Conservation (phyloP, 164 flowering plant species). For the Annona squamosa region DNA sequence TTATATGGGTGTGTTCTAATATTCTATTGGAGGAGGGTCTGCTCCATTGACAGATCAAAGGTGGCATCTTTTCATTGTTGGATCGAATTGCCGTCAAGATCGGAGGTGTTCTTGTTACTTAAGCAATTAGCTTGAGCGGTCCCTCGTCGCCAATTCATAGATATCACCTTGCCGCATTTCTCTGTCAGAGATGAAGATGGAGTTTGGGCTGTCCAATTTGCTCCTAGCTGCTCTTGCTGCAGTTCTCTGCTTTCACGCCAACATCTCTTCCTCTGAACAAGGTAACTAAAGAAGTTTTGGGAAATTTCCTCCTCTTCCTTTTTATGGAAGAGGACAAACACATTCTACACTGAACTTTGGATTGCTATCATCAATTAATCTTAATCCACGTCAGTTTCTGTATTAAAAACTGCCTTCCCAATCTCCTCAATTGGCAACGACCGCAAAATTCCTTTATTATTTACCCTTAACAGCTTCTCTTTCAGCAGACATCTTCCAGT, state of each 20-base stretch:
- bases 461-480: too few relatives aligned
- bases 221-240: conserved; percentile 5
- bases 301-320: neutral
- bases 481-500: too few relatives aligned
- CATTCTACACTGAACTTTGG: too few relatives aligned
- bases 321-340: too few relatives aligned
- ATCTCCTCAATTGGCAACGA: too few relatives aligned
- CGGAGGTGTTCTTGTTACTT: neutral
- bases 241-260: conserved; percentile 10
- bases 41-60: neutral
- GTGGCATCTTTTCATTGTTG: neutral
- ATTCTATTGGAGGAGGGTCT: neutral
- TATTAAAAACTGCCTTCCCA: too few relatives aligned
- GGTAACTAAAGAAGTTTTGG: conserved; percentile 6
- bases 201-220: conserved; percentile 4
- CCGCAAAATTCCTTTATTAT: too few relatives aligned
- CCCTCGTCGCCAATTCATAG: neutral
- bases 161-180: neutral
- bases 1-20: neutral
- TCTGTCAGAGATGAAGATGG: neutral
- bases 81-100: neutral
- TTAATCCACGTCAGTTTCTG: too few relatives aligned
- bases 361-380: too few relatives aligned
- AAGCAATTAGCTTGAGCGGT: neutral
- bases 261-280: conserved; percentile 11